Evolutionary conservation across 495 filamentous ascomycete genomes (phyloP).

Genomic region (Bathelium albidoporum): DNA sequence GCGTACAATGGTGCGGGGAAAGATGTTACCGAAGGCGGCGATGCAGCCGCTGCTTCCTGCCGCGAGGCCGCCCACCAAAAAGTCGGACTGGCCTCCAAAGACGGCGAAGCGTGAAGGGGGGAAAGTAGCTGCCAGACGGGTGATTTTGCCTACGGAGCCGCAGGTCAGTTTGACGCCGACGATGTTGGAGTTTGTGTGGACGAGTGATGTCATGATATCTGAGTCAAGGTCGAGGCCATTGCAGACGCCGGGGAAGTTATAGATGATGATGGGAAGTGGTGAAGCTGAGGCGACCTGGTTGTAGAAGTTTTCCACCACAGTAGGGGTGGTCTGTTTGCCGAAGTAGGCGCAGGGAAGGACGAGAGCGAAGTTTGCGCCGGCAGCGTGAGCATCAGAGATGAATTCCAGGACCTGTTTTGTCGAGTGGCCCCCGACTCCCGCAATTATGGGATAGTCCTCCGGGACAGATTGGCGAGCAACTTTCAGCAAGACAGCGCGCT

Average conservation of each 20-base stretch:
- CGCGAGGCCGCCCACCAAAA: conserved; percentile 51
- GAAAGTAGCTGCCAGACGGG: conserved; percentile 46
- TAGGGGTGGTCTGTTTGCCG: conserved; percentile 46
- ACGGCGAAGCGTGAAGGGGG: conserved; percentile 46
- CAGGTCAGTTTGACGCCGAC: conserved; percentile 63
- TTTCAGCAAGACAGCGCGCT: conserved; percentile 17
- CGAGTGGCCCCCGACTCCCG: conserved; percentile 52
- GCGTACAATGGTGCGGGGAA: conserved; percentile 44
- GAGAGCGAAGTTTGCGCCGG: conserved; percentile 50
- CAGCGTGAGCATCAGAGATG: conserved; percentile 45
- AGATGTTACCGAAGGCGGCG: conserved; percentile 57
- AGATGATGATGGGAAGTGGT: conserved; percentile 51
- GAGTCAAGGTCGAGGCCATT: conserved; percentile 62
- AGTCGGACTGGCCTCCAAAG: conserved; percentile 62
- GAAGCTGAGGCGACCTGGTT: conserved; percentile 42
- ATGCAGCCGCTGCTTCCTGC: conserved; percentile 56
- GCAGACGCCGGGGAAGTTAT: conserved; percentile 64
- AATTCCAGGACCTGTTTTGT: conserved; percentile 52
- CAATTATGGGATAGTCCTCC: conserved; percentile 22
- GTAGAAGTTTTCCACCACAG: conserved; percentile 52
- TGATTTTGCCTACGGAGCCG: conserved; percentile 58
- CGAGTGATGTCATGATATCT: conserved; percentile 47
- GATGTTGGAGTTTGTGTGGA: conserved; percentile 39
- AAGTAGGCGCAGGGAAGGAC: conserved; percentile 58
- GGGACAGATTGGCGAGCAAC: conserved; percentile 19